Evolutionary conservation across 2,329 filamentous ascomycete species (phyloP), one percentile per base, ranked within the genome.

Genomic region (Diaporthe vexans): DNA sequence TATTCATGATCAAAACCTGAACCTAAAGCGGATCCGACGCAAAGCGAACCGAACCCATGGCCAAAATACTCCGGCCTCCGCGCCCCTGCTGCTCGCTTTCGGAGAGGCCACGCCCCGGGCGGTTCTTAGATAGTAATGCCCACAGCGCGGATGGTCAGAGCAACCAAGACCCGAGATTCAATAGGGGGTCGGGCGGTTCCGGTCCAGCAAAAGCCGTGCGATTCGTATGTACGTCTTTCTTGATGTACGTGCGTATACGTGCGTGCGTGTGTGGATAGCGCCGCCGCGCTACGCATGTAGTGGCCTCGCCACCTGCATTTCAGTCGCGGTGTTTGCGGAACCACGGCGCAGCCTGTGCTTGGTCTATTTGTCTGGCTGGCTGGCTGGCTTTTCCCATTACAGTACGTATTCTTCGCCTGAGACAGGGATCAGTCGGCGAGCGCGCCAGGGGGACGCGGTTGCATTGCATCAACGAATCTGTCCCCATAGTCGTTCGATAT

Each of bases 1-100:
- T 94, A 80, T 92, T 93, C 78, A 93, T 93, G 92, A 87, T 93
- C 74, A 93, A 93, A 77, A 81, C 81, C 51, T 78, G 70, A 63
- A 73, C 29, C 29, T 29, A 5, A 29, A 33, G 68, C 54, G 68
- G 21, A 26, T 48, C 43, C 52, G 58, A 13, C 17, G 46, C 24
- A 68, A 68, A 68, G 15, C n/a, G 29, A 68, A 52, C 26, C 43
- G 43, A 51, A 68, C 19, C 43, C 61, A 35, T 51, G 63, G 48
- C n/a, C 9, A 46, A 26, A 40, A 54, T 52, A 52, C 46, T 33
- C 46, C 46, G 59, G 29, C 46, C 63, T n/a, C 46, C 61, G 29
- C 61, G 29, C 37, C 40, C 21, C 33, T 17, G 29, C 33, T 40
- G 10, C 59, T 48, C 29, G 43, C 24, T 21, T 21, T 26, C 48